A percentile compares a stretch with the other conserved stretches of the same genome.
Conservation (phyloP, 305 asterid genomes). For the Petunia hybrid region DNA sequence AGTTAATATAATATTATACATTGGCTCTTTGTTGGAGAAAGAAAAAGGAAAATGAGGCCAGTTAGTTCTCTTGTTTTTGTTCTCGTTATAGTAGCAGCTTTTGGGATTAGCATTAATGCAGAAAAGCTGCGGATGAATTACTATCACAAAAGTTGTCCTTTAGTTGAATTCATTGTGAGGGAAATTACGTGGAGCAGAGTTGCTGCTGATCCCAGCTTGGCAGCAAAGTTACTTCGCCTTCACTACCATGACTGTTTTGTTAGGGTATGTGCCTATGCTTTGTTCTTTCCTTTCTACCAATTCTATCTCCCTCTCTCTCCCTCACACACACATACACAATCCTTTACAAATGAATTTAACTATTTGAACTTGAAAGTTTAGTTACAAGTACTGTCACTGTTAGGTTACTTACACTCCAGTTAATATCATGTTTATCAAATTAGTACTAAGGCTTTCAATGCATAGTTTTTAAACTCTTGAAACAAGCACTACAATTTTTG, state of each 20-base stretch:
- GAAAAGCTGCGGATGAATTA: conserved; percentile 24
- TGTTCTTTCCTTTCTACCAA: neutral
- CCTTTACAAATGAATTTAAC: neutral
- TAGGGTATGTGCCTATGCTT: conserved; percentile 36
- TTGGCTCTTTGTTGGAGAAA: conserved; percentile 8
- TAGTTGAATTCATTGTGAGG: conserved; percentile 45
- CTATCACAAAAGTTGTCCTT: conserved; percentile 38
- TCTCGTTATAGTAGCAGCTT: neutral
- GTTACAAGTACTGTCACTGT: too few species aligned
- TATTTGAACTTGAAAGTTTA: too few species aligned
- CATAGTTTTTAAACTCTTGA: too few species aligned
- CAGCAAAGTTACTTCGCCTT: conserved; percentile 51
- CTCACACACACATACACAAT: too few species aligned
- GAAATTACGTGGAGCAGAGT: conserved; percentile 46
- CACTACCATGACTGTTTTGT: conserved; percentile 61
- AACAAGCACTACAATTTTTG: too few species aligned
- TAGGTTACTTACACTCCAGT: too few species aligned
- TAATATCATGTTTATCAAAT: too few species aligned
- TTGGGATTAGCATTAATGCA: conserved; percentile 10
- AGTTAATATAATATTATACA: neutral
- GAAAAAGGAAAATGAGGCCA: conserved; percentile 3
- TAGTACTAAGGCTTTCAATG: too few species aligned
- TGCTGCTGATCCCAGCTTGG: conserved; percentile 43
- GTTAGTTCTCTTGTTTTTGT: neutral
- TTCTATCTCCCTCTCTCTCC: too few species aligned